These are phyloP conservation scores for Rhodotorula graminis DNA, from an alignment of 768 basidiomycete genomes.

Conservation along the genomic window DNA sequence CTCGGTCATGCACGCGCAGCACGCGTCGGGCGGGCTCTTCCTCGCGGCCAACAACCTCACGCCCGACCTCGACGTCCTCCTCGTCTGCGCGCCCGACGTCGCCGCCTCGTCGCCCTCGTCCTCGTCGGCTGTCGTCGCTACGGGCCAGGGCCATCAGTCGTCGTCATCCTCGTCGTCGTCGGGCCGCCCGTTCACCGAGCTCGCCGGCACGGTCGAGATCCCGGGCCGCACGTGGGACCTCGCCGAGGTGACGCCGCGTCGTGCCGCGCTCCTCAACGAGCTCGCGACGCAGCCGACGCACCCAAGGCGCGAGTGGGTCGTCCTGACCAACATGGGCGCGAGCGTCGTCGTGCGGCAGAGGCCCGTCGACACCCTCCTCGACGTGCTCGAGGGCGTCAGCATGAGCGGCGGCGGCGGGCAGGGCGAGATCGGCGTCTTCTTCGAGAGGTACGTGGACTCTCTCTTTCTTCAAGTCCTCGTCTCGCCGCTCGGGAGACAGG, in stretches of 20 bases:
- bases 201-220: constrained; percentile 69
- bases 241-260: constrained; percentile 49
- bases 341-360: constrained; percentile 74
- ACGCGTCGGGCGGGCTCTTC: constrained; percentile 36
- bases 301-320: constrained; percentile 70
- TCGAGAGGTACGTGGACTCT: constrained; percentile 59
- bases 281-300: constrained; percentile 75
- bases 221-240: constrained; percentile 81
- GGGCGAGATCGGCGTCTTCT: constrained; percentile 74
- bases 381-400: constrained; percentile 63
- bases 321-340: constrained; percentile 79
- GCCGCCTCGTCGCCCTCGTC: constrained; percentile 9
- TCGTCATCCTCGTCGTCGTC: constrained; percentile 6
- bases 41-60: constrained; percentile 40
- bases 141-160: constrained; percentile 46
- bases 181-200: constrained; percentile 57
- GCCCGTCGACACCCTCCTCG: constrained; percentile 75
- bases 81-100: constrained; percentile 39
- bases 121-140: constrained; percentile 51
- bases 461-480: background rate
- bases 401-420: constrained; percentile 52
- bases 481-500: background rate
- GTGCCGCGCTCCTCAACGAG: constrained; percentile 55
- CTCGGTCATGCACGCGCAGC: constrained; percentile 31
- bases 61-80: constrained; percentile 42